phyloP scores from a whole-genome alignment of 73 alveolate genomes.

The Paramecium sonneborni region DNA sequence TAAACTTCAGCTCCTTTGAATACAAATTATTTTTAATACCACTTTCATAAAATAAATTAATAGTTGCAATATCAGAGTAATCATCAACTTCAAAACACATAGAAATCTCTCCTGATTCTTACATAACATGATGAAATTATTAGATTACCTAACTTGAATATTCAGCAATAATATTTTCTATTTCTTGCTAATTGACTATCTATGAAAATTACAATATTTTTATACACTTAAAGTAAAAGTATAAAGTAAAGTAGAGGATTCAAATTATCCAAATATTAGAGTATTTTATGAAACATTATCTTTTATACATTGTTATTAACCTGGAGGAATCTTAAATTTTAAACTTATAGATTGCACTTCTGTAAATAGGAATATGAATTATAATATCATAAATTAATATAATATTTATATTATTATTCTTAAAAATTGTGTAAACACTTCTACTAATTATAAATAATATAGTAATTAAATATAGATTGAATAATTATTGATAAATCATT shows the following conservation, averaged over 20 bases:
- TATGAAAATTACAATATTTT: neutral
- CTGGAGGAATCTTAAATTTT: conserved; percentile 34
- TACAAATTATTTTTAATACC: neutral
- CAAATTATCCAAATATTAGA: neutral
- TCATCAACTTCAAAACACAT: conserved; percentile 52
- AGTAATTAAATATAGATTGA: neutral
- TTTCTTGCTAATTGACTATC: neutral
- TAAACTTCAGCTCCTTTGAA: conserved; percentile 20
- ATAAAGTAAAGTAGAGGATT: neutral
- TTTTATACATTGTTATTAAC: neutral
- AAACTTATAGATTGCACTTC: neutral
- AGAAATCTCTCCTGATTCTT: conserved; percentile 20
- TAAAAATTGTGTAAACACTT: too few species aligned
- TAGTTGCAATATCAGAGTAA: neutral
- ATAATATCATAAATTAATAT: neutral
- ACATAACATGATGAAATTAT: conserved; percentile 18
- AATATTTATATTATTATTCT: neutral
- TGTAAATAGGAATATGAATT: neutral
- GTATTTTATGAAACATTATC: conserved; percentile 15
- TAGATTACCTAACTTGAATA: neutral
- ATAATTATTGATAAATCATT: neutral
- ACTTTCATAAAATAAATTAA: conserved; percentile 16
- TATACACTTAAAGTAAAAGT: conserved; percentile 41
- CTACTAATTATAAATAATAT: too few species aligned
- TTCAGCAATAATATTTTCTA: neutral